Percentiles rank a stretch among this genome's conserved stretches.
Evolutionary conservation across 2,329 filamentous ascomycete species (phyloP).

Genomic region (Aspergillus proliferans): DNA sequence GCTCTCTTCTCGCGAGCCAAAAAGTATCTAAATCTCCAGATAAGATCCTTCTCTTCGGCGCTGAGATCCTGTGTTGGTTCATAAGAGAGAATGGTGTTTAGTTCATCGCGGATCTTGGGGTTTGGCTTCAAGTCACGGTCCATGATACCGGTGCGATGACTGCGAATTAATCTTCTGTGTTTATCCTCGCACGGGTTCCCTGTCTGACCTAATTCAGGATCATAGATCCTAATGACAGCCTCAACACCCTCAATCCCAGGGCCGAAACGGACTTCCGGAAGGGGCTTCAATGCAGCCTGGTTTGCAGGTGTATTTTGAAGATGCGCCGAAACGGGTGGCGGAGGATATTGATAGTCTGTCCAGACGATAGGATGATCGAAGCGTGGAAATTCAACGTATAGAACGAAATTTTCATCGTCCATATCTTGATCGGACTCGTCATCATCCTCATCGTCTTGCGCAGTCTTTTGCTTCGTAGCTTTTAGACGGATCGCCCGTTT

Average conservation of each 20-base stretch:
- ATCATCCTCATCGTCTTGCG: slow-evolving; percentile 35
- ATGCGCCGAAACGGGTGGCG: slow-evolving; percentile 73
- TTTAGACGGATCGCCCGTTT: slow-evolving; percentile 45
- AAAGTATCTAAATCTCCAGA: slow-evolving; percentile 97
- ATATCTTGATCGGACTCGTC: slow-evolving; percentile 32
- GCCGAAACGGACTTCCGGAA: slow-evolving; percentile 82
- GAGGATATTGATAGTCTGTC: slow-evolving; percentile 84
- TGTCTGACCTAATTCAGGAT: slow-evolving; percentile 80
- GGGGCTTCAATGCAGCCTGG: slow-evolving; percentile 67
- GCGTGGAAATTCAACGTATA: slow-evolving; percentile 85
- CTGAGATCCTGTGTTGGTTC: slow-evolving; percentile 84
- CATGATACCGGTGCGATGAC: slow-evolving; percentile 84
- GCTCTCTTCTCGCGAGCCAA: slow-evolving; percentile 86
- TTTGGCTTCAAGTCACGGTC: slow-evolving; percentile 96
- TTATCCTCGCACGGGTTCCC: slow-evolving; percentile 96
- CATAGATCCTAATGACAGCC: slow-evolving; percentile 74
- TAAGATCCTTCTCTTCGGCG: slow-evolving; percentile 86
- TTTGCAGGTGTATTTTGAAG: slow-evolving; percentile 58
- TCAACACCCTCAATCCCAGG: slow-evolving; percentile 72
- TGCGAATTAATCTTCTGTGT: slow-evolving; percentile 83
- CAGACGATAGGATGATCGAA: slow-evolving; percentile 97
- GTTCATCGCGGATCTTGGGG: slow-evolving; percentile 86
- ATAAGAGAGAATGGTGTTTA: slow-evolving; percentile 86
- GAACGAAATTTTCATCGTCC: slow-evolving; percentile 64
- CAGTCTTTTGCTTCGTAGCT: slow-evolving; percentile 22